A percentile compares a stretch with the other conserved stretches of the same genome.
Conservation (phyloP, 2,329 filamentous ascomycete genomes). For the Polychaeton citri region DNA sequence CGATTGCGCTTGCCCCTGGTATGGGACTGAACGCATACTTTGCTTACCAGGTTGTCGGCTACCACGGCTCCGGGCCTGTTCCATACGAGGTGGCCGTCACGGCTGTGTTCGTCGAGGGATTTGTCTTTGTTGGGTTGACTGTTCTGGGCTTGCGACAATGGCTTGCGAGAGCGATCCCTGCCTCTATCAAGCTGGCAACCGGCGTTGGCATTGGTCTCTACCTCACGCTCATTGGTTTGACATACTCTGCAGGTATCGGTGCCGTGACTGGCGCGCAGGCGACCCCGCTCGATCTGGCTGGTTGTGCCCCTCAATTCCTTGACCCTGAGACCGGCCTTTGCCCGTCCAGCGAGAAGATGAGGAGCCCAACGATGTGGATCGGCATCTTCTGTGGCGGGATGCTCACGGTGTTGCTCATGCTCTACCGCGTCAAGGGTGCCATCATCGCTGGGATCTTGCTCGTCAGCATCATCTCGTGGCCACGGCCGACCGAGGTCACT, state of each 20-base stretch:
- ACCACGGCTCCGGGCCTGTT: conserved; percentile 58
- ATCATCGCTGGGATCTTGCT: conserved; percentile 73
- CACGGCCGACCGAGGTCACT: conserved; percentile 59
- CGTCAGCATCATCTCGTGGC: conserved; percentile 83
- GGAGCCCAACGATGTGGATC: conserved; percentile 72
- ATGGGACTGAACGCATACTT: conserved; percentile 86
- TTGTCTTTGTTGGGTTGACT: conserved; percentile 70
- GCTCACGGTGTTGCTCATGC: conserved; percentile 65
- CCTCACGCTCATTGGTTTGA: conserved; percentile 60
- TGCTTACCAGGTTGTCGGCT: conserved; percentile 67
- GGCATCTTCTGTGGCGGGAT: conserved; percentile 79
- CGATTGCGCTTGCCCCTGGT: conserved; percentile 58
- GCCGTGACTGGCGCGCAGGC: conserved; percentile 54
- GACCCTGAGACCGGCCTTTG: conserved; percentile 42
- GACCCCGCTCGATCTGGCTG: conserved; percentile 63
- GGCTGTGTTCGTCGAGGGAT: conserved; percentile 79
- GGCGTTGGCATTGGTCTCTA: conserved; percentile 79
- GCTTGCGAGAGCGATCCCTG: conserved; percentile 71
- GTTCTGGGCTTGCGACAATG: conserved; percentile 74
- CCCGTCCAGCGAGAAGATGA: conserved; percentile 57
- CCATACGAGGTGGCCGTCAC: conserved; percentile 66
- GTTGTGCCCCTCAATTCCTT: conserved; percentile 46
- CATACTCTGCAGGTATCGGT: conserved; percentile 72
- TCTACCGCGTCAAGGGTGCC: conserved; percentile 77
- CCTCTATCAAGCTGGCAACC: conserved; percentile 75